Percentiles rank a stretch among this genome's conserved stretches.
These are phyloP conservation scores for Phialocephala subalpina DNA, from an alignment of 2,329 filamentous ascomycete genomes.

Conservation along the genomic window DNA sequence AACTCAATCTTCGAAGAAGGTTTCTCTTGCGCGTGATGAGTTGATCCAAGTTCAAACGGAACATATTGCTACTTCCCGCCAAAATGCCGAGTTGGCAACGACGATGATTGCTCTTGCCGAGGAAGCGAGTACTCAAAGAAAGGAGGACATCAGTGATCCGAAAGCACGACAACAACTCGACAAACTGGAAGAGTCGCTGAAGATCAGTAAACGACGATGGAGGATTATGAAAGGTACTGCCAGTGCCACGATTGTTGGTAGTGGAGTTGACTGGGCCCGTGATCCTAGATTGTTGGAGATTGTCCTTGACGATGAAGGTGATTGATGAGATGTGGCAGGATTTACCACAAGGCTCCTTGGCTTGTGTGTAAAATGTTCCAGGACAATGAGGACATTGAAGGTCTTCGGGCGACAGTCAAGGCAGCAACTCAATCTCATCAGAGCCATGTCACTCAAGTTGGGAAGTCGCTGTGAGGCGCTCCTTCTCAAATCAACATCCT, in stretches of 20 bases:
- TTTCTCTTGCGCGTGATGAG: slow-evolving; percentile 58
- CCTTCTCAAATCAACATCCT: no score
- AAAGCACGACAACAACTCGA: slow-evolving; percentile 63
- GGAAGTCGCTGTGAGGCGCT: no score
- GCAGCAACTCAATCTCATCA: no score
- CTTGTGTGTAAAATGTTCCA: no score
- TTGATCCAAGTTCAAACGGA: slow-evolving; percentile 66
- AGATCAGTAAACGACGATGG: slow-evolving; percentile 71
- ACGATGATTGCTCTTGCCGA: slow-evolving; percentile 70
- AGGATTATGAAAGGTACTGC: slow-evolving; percentile 79
- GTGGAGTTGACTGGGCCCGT: slow-evolving; percentile 82
- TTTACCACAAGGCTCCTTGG: no score
- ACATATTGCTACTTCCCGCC: slow-evolving; percentile 60
- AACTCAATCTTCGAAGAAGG: slow-evolving; percentile 63
- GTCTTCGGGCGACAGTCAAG: no score
- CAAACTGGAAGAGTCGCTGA: slow-evolving; percentile 65
- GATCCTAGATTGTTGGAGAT: slow-evolving; percentile 73
- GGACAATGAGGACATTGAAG: no score
- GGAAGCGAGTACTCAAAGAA: slow-evolving; percentile 60
- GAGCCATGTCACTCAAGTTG: no score
- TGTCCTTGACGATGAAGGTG: slow-evolving; percentile 72
- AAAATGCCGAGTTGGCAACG: slow-evolving; percentile 69
- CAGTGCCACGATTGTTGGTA: slow-evolving; percentile 81
- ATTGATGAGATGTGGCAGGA: no score
- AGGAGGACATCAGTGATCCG: slow-evolving; percentile 61